Evolutionary conservation across 148 eudicot genomes (phyloP).

Genomic region (Vaccinium macrocarpon): DNA sequence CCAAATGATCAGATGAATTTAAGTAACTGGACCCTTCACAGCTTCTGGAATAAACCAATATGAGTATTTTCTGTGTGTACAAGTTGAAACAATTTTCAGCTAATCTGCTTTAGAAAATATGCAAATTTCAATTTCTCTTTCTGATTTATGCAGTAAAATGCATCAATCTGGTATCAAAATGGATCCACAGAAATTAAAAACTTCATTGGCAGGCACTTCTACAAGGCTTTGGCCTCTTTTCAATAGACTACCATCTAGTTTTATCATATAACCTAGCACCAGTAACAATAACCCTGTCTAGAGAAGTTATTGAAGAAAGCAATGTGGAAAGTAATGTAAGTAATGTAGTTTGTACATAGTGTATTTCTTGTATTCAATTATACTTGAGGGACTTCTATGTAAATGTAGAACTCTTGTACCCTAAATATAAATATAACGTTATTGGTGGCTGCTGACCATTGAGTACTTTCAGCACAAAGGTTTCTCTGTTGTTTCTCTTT

Average conservation of each 20-base stretch:
- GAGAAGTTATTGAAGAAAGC: neutral
- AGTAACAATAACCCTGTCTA: neutral
- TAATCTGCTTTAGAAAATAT: neutral
- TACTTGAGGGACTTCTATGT: no score
- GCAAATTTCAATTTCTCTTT: neutral
- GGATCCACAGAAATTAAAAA: neutral
- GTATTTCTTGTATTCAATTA: no score
- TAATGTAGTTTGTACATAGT: no score
- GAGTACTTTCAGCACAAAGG: no score
- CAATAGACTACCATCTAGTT: neutral
- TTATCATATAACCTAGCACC: neutral
- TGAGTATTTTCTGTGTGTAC: neutral
- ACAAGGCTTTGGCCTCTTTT: neutral
- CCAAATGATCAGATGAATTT: neutral
- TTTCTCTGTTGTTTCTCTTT: no score
- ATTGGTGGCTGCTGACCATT: no score
- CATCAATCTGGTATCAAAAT: neutral
- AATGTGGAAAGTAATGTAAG: no score
- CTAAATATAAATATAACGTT: no score
- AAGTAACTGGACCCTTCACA: neutral
- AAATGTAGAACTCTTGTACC: no score
- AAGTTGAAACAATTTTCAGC: neutral
- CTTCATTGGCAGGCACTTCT: neutral
- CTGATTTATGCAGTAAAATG: neutral
- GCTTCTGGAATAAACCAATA: neutral